These are phyloP conservation scores for Metschnikowia cerradonensis DNA, from an alignment of 805 yeast genomes.

Conservation along the genomic window DNA sequence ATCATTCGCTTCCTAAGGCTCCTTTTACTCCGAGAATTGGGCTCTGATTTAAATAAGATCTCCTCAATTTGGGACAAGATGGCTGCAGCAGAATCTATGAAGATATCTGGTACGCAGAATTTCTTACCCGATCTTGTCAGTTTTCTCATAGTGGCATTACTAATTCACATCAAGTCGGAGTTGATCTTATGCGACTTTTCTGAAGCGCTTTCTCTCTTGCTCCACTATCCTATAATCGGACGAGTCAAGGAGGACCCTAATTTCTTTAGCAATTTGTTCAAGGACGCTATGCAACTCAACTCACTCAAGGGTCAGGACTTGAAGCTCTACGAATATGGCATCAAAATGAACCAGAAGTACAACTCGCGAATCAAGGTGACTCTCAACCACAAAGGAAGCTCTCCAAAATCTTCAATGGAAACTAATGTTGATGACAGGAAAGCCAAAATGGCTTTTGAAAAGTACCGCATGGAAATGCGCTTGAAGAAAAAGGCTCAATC, in stretches of 20 bases:
- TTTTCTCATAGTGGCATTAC: slow-evolving; percentile 39
- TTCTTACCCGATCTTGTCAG: slow-evolving; percentile 36
- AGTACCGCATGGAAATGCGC: slow-evolving; percentile 43
- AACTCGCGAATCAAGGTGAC: slow-evolving; percentile 35
- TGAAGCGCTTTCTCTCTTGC: slow-evolving; percentile 44
- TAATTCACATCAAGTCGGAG: slow-evolving; percentile 43
- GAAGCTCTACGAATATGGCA: slow-evolving; percentile 38
- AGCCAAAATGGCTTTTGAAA: slow-evolving; percentile 41
- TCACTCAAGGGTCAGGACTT: slow-evolving; percentile 33
- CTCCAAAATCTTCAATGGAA: slow-evolving; percentile 19
- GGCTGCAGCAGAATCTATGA: slow-evolving; percentile 22
- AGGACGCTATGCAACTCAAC: slow-evolving; percentile 32
- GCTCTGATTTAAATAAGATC: slow-evolving; percentile 30
- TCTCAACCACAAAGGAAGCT: slow-evolving; percentile 8
- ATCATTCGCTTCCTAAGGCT: slow-evolving; percentile 49
- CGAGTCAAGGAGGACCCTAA: slow-evolving; percentile 13
- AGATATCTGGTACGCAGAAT: neutral
- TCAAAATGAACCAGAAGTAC: slow-evolving; percentile 36
- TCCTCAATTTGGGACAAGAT: slow-evolving; percentile 49
- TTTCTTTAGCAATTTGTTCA: slow-evolving; percentile 26
- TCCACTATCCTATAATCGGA: slow-evolving; percentile 45
- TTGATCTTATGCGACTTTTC: slow-evolving; percentile 48
- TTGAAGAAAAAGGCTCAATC: slow-evolving; percentile 39
- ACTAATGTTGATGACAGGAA: slow-evolving; percentile 21
- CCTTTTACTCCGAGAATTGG: slow-evolving; percentile 46